Evolutionary conservation across 1,139 yeast species (phyloP), one percentile per base, ranked within the genome.

Genomic region (Yamadazyma jaroonii): DNA sequence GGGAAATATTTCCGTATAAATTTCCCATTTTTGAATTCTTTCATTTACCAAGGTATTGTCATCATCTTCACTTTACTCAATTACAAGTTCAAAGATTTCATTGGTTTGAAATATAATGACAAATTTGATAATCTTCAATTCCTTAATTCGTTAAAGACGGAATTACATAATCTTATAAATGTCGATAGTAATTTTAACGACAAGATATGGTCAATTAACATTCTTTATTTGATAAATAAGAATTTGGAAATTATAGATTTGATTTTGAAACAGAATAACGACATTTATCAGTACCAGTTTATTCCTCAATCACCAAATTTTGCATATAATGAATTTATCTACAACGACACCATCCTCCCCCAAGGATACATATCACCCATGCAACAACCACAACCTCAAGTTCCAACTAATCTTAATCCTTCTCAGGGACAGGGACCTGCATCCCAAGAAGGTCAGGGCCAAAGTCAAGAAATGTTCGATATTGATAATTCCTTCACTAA

Each of bases 21-120:
- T 34, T 72, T 64, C 46, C 81, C 81, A 14, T 73, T 72, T 43
- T 62, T 74, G 40, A 72, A 71, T 44, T 63, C 76, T 2, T 74
- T 73, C 36, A 57, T 73, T 12, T 74, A 74, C 49, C 81, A 75
- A 47, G 77, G 79, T 1, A 59, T 75, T 32, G 71, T 75, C 39
- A 79, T 74, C 15, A 61, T 71, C 12, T 75, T 70, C 52, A 73
- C 79, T 0, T 56, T 74, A 42, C 55, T 75, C 45, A 74, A 72
- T 47, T 59, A 69, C 40, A 70, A 69, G 25, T 64, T 58, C 31
- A 59, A 59, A 25, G 67, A 63, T 17, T 62, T 74, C 41, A 52
- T 66, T 22, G 47, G 47, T 7, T 32, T 31, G 9, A 42, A 35
- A 15, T 54, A 49, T 34, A 49, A 47, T 26, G 47, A 48, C 8